Conservation (phyloP, 306 rosid species). For the Datisca glomerata region DNA sequence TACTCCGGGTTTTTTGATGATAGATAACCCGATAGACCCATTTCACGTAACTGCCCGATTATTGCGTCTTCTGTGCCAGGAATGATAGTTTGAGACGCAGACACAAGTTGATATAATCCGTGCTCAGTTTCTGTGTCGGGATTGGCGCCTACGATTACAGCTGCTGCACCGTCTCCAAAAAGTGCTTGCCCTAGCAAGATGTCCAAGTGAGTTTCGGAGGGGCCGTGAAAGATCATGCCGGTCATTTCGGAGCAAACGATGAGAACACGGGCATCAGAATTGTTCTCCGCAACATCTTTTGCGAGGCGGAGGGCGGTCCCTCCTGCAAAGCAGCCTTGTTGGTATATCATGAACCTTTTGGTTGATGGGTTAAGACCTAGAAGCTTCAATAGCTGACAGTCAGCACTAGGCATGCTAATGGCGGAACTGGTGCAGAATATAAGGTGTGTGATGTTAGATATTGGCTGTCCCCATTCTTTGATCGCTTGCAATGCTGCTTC, state of each 20-base stretch:
- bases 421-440: conserved; percentile 9
- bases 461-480: conserved; percentile 19
- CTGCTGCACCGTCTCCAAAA: conserved; percentile 18
- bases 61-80: conserved; percentile 10
- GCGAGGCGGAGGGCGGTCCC: conserved; percentile 21
- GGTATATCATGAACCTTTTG: conserved; percentile 9
- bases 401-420: conserved; percentile 16
- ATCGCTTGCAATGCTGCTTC: conserved; percentile 16
- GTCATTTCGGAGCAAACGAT: conserved; percentile 17
- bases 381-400: conserved; percentile 10
- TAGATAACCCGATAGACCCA: no score
- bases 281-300: conserved; percentile 19
- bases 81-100: conserved; percentile 11
- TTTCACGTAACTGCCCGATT: not conserved
- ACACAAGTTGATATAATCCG: conserved; percentile 7
- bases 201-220: conserved; percentile 8
- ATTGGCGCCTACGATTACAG: conserved; percentile 5
- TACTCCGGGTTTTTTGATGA: no score
- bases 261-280: conserved; percentile 20
- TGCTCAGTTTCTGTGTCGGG: not conserved
- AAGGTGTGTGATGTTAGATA: conserved; percentile 18
- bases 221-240: conserved; percentile 9
- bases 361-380: conserved; percentile 14
- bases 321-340: conserved; percentile 12
- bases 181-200: conserved; percentile 17